Conservation (phyloP, 192 early-diverging fungal genomes). For the Rhizophagus clarus region DNA sequence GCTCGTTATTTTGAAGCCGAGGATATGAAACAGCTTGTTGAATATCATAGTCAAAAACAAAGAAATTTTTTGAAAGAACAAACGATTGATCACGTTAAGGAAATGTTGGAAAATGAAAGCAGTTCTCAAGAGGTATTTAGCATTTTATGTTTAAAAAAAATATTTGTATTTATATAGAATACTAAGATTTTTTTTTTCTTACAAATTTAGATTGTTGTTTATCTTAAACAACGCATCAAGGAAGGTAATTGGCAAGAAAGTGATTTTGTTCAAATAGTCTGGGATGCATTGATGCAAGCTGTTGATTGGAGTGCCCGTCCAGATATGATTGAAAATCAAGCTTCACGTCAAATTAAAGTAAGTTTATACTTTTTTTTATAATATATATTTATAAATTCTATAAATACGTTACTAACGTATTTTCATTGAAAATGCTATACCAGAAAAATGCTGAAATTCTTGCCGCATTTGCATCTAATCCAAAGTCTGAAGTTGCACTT, state of each 20-base stretch:
- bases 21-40: conserved; percentile 86
- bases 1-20: conserved; percentile 91
- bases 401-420: neutral
- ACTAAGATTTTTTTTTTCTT: neutral
- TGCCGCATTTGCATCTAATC: conserved; percentile 70
- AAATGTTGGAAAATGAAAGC: conserved; percentile 61
- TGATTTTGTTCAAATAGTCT: conserved; percentile 74
- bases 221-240: conserved; percentile 65
- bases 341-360: conserved; percentile 60
- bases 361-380: neutral
- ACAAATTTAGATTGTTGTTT: conserved; percentile 57
- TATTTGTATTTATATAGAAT: conserved; percentile 16
- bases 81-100: conserved; percentile 59
- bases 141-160: neutral
- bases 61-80: conserved; percentile 66
- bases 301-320: conserved; percentile 77
- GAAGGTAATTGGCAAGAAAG: conserved; percentile 75
- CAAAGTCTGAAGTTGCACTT: conserved; percentile 85
- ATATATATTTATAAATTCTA: conserved; percentile 37
- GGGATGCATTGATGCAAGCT: conserved; percentile 80
- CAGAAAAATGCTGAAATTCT: conserved; percentile 77
- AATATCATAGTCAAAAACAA: conserved; percentile 77
- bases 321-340: conserved; percentile 84
- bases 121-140: conserved; percentile 56
- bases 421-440: neutral